Conservation (phyloP, 1,284 basidiomycete genomes). For the Microbotryum saponariae region DNA sequence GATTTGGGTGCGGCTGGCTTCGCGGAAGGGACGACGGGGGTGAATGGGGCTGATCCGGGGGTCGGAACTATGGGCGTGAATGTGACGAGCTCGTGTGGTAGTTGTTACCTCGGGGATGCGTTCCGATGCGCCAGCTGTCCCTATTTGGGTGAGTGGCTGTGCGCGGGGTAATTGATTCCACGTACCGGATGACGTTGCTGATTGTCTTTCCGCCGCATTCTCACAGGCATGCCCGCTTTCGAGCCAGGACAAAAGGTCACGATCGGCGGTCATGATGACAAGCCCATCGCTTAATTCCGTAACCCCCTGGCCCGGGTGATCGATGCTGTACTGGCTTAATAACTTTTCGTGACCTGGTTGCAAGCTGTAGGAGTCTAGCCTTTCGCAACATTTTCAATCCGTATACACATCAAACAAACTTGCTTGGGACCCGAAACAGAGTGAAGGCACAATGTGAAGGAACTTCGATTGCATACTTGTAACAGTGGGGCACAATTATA, state of each 20-base stretch:
- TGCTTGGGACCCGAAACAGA: no score
- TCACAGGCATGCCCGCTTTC: slow-evolving; percentile 81
- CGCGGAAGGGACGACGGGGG: slow-evolving; percentile 51
- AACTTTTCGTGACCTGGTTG: no score
- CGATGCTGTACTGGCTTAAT: no score
- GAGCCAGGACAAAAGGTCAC: slow-evolving; percentile 60
- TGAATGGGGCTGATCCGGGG: slow-evolving; percentile 54
- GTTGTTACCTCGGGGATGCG: slow-evolving; percentile 94
- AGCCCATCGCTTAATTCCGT: no score
- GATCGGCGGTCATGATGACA: slow-evolving; percentile 1
- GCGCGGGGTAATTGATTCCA: slow-evolving; percentile 10
- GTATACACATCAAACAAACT: no score
- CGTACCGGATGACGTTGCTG: slow-evolving; percentile 8
- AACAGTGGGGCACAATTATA: no score
- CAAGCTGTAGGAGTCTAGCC: no score
- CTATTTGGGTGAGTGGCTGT: slow-evolving; percentile 67
- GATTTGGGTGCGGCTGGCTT: slow-evolving; percentile 48
- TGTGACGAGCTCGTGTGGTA: slow-evolving; percentile 94
- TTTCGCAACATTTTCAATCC: no score
- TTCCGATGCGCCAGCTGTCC: slow-evolving; percentile 94
- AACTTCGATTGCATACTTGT: no score
- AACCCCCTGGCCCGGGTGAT: no score
- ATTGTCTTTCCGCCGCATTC: neutral
- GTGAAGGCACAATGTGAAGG: no score
- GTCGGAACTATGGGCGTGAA: slow-evolving; percentile 47